Conservation (phyloP, 2,329 filamentous ascomycete genomes). For the Cytospora piceae region DNA sequence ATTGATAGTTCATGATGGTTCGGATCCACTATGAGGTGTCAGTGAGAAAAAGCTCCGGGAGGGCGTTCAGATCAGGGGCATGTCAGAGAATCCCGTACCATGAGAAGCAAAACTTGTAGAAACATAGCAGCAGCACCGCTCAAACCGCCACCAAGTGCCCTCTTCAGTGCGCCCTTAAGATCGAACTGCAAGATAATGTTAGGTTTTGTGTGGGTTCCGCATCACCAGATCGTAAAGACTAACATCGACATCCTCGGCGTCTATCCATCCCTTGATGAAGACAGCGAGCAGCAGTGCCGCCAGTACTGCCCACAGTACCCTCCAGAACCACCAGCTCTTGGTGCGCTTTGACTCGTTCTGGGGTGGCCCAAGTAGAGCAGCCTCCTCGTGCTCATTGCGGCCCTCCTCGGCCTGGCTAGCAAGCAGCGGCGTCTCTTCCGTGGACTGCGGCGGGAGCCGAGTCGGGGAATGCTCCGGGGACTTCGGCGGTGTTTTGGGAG, state of each 20-base stretch:
- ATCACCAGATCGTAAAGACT: slow-evolving; percentile 18
- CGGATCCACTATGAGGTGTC: slow-evolving; percentile 45
- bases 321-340: slow-evolving; percentile 41
- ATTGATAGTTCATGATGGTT: slow-evolving; percentile 57
- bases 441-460: slow-evolving; percentile 6
- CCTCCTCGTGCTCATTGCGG: slow-evolving; percentile 31
- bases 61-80: neutral
- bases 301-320: slow-evolving; percentile 42
- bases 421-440: slow-evolving; percentile 29
- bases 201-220: slow-evolving; percentile 2
- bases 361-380: slow-evolving; percentile 32
- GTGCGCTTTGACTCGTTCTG: slow-evolving; percentile 26
- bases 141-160: slow-evolving; percentile 50
- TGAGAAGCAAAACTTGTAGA: slow-evolving; percentile 50
- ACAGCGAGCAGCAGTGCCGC: slow-evolving; percentile 40
- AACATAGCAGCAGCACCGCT: slow-evolving; percentile 54
- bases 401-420: slow-evolving; percentile 22
- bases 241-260: slow-evolving; percentile 47
- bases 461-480: slow-evolving; percentile 11
- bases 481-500: slow-evolving; percentile 14
- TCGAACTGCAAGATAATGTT: slow-evolving; percentile 44
- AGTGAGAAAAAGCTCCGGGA: neutral
- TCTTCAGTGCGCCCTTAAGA: slow-evolving; percentile 46
- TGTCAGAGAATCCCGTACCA: slow-evolving; percentile 40
- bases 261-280: slow-evolving; percentile 52